Conservation (phyloP, 2,329 filamentous ascomycete species). For the Phialophora tarda region DNA sequence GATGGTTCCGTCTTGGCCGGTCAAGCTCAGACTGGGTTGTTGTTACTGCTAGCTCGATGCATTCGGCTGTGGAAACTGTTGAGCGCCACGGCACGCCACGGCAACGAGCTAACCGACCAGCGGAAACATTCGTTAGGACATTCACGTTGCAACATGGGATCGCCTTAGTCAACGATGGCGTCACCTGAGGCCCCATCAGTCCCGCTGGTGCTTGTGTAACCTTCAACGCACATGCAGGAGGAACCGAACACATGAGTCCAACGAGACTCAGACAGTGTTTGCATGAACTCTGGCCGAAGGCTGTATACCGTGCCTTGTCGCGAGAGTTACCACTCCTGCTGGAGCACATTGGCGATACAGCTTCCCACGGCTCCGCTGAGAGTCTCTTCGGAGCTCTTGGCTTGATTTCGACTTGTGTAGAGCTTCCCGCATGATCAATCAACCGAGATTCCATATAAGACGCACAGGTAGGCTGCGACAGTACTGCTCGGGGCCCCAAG, state of each 20-base stretch:
- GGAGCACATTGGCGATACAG: neutral
- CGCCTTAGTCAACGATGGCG: neutral
- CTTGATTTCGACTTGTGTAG: neutral
- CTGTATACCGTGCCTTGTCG: neutral
- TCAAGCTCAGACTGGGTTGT: neutral
- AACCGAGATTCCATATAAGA: neutral
- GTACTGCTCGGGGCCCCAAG: neutral
- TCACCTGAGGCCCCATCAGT: neutral
- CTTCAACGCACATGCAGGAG: neutral
- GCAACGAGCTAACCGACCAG: neutral
- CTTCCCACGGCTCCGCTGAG: too few relatives aligned
- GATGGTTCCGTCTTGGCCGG: neutral
- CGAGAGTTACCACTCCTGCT: neutral
- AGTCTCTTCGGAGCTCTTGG: neutral
- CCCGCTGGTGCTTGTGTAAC: neutral
- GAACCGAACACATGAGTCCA: neutral
- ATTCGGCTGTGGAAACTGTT: neutral
- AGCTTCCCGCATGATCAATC: neutral
- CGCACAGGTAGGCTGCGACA: neutral
- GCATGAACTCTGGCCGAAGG: neutral
- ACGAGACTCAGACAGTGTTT: neutral
- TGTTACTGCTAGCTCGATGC: neutral
- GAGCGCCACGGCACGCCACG: neutral
- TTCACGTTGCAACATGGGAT: neutral
- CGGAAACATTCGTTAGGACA: neutral